These are phyloP conservation scores for Metarhizium brunneum DNA, from an alignment of 2,329 filamentous ascomycete species.

Conservation along the genomic window DNA sequence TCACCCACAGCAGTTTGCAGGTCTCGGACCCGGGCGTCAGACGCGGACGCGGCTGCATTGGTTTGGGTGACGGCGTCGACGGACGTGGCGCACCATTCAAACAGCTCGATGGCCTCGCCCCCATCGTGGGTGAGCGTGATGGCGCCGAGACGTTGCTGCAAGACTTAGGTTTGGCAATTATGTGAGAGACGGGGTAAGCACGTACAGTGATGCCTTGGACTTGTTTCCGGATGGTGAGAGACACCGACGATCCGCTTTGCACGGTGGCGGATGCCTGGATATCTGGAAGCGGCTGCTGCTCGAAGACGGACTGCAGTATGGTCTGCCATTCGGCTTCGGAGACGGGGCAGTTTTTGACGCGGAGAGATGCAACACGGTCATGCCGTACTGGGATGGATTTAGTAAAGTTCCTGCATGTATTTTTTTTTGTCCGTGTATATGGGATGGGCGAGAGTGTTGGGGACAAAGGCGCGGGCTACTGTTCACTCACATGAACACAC, in stretches of 20 bases:
- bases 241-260: conserved; percentile 39
- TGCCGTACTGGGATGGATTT: conserved; percentile 40
- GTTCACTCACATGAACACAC: conserved; percentile 40
- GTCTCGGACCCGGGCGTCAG: conserved; percentile 31
- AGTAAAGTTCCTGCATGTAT: not conserved
- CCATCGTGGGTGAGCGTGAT: conserved; percentile 47
- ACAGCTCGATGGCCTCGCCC: conserved; percentile 52
- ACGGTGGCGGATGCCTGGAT: conserved; percentile 54
- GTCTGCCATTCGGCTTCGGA: conserved; percentile 57
- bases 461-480: not conserved
- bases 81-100: conserved; percentile 60
- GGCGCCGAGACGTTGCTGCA: conserved; percentile 59
- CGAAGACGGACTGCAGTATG: conserved; percentile 48
- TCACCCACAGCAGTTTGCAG: conserved; percentile 48
- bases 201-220: conserved; percentile 60
- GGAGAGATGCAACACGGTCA: conserved; percentile 41
- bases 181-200: conserved; percentile 1
- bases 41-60: conserved; percentile 31
- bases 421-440: not conserved
- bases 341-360: conserved; percentile 43
- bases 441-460: not conserved
- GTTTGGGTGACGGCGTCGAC: conserved; percentile 37
- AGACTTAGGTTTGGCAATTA: not conserved
- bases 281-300: conserved; percentile 39
- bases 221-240: conserved; percentile 55